Base-by-base conservation (phyloP, 2,329 filamentous ascomycete genomes). In the Monilinia laxa region DNA sequence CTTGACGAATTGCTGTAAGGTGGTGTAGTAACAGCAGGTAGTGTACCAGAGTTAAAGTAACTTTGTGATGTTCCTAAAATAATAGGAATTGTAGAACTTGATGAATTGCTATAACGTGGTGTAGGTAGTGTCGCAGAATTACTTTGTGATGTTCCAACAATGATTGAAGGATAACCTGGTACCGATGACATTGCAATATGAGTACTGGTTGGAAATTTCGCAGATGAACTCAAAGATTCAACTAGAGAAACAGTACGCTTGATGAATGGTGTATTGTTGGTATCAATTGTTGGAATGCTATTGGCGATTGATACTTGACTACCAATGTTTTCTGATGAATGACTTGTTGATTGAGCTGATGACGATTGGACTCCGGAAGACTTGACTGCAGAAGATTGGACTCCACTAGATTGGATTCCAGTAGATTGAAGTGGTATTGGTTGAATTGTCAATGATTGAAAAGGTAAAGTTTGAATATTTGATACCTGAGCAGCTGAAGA, bases 131-230 rank as follows among this genome's bases (percentile, higher is more conserved):
- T 60, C n/a, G 45, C 28, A 23, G 45, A 38, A 1, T 38, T 23
- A 5, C 20, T 51, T 38, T 23, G 31, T 51, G 58, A 4, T 40
- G 58, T 62, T 62, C 58, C 58, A 9, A 51, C 20, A 51, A 62
- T 51, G 1, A n/a, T 14, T 51, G 58, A 51, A 38, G 14, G 20
- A 62, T 14, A 16, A 25, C 45, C 51, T 2, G 14, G 40, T 25
- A 14, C 4, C n/a, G 45, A 62, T n/a, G 28, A 23, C 20, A 18
- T 14, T 40, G 31, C n/a, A 25, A 20, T 31, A 40, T 20, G 25
- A 23, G n/a, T 38, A 25, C 11, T 9, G n/a, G 2, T 60, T 51
- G 57, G 20, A 1, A 35, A 3, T 10, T 14, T n/a, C n/a, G 18
- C 58, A 62, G n/a, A 62, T 11, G n/a, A 25, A 51, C 28, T 40